Base-by-base conservation (phyloP, 78 protist genomes). In the Polysphondylium violaceum region DNA sequence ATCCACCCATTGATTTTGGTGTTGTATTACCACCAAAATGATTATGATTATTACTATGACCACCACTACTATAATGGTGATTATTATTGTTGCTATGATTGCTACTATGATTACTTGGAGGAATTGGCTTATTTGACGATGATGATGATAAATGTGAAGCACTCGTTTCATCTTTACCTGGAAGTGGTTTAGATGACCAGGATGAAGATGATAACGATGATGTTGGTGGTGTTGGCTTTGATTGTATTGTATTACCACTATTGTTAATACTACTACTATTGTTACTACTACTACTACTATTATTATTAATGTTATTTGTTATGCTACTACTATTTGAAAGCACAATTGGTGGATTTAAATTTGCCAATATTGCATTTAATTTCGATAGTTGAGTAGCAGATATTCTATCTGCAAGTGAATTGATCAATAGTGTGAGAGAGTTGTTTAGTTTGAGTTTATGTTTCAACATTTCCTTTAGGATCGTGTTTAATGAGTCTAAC, bases 1-100 rank as follows among this genome's bases (percentile, higher is more conserved):
- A n/a, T n/a, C n/a, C n/a, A n/a, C n/a, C n/a, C n/a, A n/a, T n/a
- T n/a, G n/a, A n/a, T n/a, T n/a, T n/a, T n/a, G n/a, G n/a, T n/a
- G 27, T 61, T 9, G 16, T 61, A 61, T 61, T 61, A 33, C 69
- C 69, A 61, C 71, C 71, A 63, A 29, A 63, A 6, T 33, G 27
- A 63, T 63, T 43, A 63, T n/a, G 38, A 6, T 29, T 19, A 19
- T 33, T 21, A 40, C 31, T 21, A 40, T 29, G 33, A 38, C 53
- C 0, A 67, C 38, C 38, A 40, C 2, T 23, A 17, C n/a, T 35
- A 16, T 0, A 33, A 23, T 17, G 1, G 19, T 23, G 33, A 23
- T 47, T 47, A 47, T 47, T 47, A 47, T 11, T 47, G 53, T 0
- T 61, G 38, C n/a, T 17, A 40, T 38, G 19, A 40, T 67, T 67